Base-by-base conservation (phyloP, 768 basidiomycete genomes). In the Tubosaeta sp. region DNA sequence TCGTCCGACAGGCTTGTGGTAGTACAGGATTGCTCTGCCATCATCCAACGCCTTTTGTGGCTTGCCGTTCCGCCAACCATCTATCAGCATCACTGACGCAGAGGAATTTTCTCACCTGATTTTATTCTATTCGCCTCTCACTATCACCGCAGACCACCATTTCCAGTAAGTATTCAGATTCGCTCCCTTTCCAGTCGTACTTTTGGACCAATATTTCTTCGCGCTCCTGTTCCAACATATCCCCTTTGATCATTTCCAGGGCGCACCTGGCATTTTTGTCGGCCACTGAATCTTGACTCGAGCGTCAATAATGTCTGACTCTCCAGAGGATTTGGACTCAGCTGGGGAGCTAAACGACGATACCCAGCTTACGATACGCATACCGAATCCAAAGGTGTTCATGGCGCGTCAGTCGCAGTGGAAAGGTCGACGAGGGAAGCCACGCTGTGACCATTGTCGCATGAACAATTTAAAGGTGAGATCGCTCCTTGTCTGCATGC, bases 381-480 rank as follows among this genome's bases (percentile, higher is more conserved):
- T 86, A 58, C 84, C 84, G 3, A 85, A 84, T 60, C 80, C 81
- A 33, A 83, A 81, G 71, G 74, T 80, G 47, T 85, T 79, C 67
- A 78, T 82, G 79, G 82, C 78, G 61, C 82, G 79, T 54, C 83
- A 83, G 65, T 86, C 84, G 38, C 81, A 82, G 51, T 87, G 85
- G 85, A 84, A 85, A 56, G 84, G 85, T 52, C 78, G 84, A 53
- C 76, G 85, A 70, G 85, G 85, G 47, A 87, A 87, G 62, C 84
- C 85, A 58, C 76, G 85, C 45, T 87, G 85, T 61, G 85, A 87
- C 70, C 79, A 84, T 59, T 87, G 85, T 70, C 82, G 85, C 31
- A 62, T 80, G 51, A 83, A 83, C 63, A 87, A 87, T 70, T 72
- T 86, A 54, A 87, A 86, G 74, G 85, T 85, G 51, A 61, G 81